A percentile compares a stretch with the other conserved stretches of the same genome.
These are phyloP conservation scores for Cytospora leucostoma DNA, from an alignment of 2,329 filamentous ascomycete genomes.

Conservation along the genomic window DNA sequence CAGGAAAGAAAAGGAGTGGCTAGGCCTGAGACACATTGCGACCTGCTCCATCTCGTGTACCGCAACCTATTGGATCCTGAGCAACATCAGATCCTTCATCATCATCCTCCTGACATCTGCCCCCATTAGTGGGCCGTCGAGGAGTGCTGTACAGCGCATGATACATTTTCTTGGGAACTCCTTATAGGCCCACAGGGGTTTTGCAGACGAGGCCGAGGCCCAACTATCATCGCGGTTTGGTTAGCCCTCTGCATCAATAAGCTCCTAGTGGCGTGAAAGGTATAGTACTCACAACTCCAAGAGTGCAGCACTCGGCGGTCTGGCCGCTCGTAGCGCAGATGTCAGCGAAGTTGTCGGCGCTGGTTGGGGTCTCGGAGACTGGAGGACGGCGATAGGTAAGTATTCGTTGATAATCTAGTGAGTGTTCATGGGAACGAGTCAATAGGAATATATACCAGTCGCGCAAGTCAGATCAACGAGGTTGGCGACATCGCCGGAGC, in stretches of 20 bases:
- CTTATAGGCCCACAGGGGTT: conserved; percentile 12
- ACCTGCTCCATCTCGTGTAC: not conserved
- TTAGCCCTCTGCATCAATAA: not conserved
- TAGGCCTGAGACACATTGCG: not conserved
- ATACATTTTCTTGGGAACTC: too few species aligned
- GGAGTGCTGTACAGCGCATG: not conserved
- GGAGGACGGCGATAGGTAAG: not conserved
- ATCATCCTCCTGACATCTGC: not conserved
- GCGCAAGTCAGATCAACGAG: conserved; percentile 15
- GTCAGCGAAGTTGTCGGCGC: not conserved
- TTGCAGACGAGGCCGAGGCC: conserved; percentile 12
- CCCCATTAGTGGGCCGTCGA: not conserved
- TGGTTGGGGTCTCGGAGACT: conserved; percentile 4
- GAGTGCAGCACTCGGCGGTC: conserved; percentile 13
- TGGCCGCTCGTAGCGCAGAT: conserved; percentile 11
- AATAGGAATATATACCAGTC: not conserved
- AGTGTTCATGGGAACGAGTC: not conserved
- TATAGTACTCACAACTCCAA: not conserved
- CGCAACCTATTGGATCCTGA: not conserved
- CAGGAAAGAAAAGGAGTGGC: conserved; percentile 15
- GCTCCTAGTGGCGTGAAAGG: accelerated
- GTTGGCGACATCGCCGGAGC: conserved; percentile 5
- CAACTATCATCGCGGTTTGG: not conserved
- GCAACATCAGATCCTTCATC: not conserved
- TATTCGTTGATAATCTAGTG: not conserved